A percentile compares a stretch with the other conserved stretches of the same genome.
Conservation (phyloP, 2,329 filamentous ascomycete genomes). For the Colletotrichum sp. region DNA sequence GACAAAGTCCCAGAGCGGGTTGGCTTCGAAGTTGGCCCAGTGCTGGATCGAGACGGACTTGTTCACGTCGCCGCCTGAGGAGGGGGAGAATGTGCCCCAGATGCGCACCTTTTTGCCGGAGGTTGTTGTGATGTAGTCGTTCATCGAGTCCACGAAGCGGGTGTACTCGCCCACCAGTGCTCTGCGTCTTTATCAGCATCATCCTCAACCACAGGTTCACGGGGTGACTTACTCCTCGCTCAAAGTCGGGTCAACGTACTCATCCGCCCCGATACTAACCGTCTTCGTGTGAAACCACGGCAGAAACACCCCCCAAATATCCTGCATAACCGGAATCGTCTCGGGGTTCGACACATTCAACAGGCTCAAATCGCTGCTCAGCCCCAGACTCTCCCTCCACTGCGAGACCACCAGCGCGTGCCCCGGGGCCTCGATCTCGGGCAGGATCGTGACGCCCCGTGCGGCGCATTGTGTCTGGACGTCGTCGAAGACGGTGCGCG, state of each 20-base stretch:
- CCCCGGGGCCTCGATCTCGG: constrained; percentile 65
- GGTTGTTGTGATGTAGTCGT: constrained; percentile 31
- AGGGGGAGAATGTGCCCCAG: constrained; percentile 50
- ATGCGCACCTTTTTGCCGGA: constrained; percentile 51
- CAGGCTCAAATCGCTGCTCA: constrained; percentile 50
- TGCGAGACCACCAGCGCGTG: constrained; percentile 62
- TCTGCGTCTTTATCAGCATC: too few relatives aligned
- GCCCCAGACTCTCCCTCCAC: constrained; percentile 62
- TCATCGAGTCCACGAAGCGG: constrained; percentile 49
- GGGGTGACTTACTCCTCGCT: constrained; percentile 29
- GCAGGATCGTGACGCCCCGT: constrained; percentile 62
- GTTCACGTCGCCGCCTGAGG: constrained; percentile 10
- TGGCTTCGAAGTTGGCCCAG: constrained; percentile 27
- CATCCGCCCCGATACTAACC: constrained; percentile 61
- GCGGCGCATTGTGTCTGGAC: constrained; percentile 57
- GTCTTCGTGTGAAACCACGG: constrained; percentile 61
- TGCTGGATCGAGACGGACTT: constrained; percentile 40
- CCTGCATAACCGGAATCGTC: constrained; percentile 54
- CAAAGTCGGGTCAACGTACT: constrained; percentile 47
- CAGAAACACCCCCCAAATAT: constrained; percentile 57
- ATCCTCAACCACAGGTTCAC: too few relatives aligned
- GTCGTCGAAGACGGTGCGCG: constrained; percentile 52
- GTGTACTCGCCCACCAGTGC: constrained; percentile 50
- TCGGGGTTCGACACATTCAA: constrained; percentile 50
- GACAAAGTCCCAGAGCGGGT: constrained; percentile 25